Evolutionary conservation across 1,284 basidiomycete genomes (phyloP).

Genomic region (Sphagnurus paluster): DNA sequence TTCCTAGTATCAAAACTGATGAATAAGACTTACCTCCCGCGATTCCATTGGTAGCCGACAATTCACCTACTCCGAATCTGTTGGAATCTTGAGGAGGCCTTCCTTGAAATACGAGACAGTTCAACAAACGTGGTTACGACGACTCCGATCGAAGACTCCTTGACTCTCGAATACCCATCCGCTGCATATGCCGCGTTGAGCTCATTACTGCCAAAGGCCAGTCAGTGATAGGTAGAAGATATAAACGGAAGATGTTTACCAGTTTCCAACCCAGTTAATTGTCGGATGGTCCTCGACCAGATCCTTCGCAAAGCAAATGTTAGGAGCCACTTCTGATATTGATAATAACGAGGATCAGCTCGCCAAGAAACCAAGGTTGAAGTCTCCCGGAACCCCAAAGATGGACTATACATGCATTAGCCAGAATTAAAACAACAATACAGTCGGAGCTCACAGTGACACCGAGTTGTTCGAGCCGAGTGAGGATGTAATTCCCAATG

Average conservation of each 20-base stretch:
- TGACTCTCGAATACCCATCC: constrained; percentile 91
- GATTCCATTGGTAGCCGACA: constrained; percentile 51
- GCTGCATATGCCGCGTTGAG: constrained; percentile 90
- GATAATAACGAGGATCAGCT: constrained; percentile 20
- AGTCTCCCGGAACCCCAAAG: constrained; percentile 93
- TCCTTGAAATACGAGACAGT: constrained; percentile 11
- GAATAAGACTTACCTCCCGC: constrained; percentile 54
- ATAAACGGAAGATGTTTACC: constrained; percentile 40
- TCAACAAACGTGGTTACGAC: constrained; percentile 78
- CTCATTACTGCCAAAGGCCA: constrained; percentile 64
- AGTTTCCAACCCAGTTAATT: constrained; percentile 90
- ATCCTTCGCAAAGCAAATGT: constrained; percentile 56
- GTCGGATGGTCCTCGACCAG: constrained; percentile 79
- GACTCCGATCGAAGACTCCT: constrained; percentile 71
- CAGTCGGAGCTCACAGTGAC: constrained; percentile 56
- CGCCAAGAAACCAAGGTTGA: constrained; percentile 82
- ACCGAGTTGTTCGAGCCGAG: constrained; percentile 66
- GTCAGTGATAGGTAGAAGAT: neutral
- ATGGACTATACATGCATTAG: constrained; percentile 46
- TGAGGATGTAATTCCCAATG: constrained; percentile 71
- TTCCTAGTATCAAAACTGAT: neutral
- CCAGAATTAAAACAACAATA: neutral
- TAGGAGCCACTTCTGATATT: neutral
- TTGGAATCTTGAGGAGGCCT: neutral
- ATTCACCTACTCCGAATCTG: constrained; percentile 22